Evolutionary conservation across 176 grass and related monocot species (phyloP).

Genomic region (Eragrostis nindensis): DNA sequence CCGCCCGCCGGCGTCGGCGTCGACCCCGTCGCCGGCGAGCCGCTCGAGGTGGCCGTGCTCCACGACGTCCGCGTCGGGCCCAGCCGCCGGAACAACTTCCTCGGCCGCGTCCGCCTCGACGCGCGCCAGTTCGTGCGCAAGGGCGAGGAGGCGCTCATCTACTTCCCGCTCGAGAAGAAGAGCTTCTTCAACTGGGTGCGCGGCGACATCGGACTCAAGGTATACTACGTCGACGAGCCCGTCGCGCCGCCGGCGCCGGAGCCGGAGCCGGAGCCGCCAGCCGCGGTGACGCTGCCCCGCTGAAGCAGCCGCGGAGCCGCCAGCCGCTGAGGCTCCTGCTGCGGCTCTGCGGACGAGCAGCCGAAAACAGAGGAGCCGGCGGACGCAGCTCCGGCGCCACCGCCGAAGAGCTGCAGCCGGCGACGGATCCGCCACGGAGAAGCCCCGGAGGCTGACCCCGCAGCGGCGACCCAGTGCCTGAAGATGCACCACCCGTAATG

Average conservation of each 20-base stretch:
- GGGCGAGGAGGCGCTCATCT: conserved; percentile 92
- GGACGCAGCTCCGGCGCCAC: neutral
- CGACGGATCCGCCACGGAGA: conserved; percentile 21
- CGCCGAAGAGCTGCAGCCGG: conserved; percentile 1
- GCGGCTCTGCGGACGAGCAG: conserved; percentile 21
- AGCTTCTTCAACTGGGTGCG: conserved; percentile 77
- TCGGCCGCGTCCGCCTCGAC: conserved; percentile 81
- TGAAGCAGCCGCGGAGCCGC: neutral
- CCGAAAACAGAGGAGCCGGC: conserved; percentile 27
- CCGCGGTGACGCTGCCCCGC: neutral
- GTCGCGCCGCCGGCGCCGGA: conserved; percentile 29
- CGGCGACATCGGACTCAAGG: conserved; percentile 75
- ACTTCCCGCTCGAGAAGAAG: conserved; percentile 88
- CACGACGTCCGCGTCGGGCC: conserved; percentile 70
- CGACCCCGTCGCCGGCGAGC: conserved; percentile 43
- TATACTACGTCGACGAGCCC: conserved; percentile 77
- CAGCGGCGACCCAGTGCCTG: conserved; percentile 4
- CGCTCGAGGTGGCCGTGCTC: conserved; percentile 71
- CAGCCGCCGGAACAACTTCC: conserved; percentile 76
- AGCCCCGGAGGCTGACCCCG: conserved; percentile 8
- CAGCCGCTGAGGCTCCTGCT: conserved; percentile 1
- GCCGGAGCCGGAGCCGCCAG: conserved; percentile 13
- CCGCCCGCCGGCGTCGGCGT: conserved; percentile 16
- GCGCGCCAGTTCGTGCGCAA: conserved; percentile 71
- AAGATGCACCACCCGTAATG: conserved; percentile 10